phyloP scores from a whole-genome alignment of 495 filamentous ascomycete species.

The Xylaria scruposa region DNA sequence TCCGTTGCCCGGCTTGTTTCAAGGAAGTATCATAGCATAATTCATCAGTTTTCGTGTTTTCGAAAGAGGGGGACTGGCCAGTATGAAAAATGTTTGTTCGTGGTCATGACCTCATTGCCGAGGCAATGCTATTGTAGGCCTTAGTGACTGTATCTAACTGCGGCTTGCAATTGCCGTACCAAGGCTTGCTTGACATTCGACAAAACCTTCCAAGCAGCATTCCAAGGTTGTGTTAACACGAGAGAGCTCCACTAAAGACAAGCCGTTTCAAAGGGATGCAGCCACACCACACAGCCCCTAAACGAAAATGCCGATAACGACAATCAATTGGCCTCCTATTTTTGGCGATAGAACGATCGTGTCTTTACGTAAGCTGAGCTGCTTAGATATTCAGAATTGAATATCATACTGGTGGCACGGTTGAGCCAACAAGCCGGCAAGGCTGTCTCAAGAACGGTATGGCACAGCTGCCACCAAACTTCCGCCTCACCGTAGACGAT shows the following conservation, averaged over 20 bases:
- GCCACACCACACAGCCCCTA: constrained; percentile 7
- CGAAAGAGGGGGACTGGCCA: not conserved
- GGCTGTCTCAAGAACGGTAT: not conserved
- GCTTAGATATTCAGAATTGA: not conserved
- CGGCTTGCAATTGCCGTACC: not conserved
- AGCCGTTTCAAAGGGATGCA: not conserved
- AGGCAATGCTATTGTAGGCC: not conserved
- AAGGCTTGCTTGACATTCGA: not conserved
- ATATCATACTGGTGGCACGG: not conserved
- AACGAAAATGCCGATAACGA: not conserved
- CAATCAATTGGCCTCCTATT: constrained; percentile 4
- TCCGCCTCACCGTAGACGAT: not conserved
- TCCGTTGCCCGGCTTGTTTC: constrained; percentile 14
- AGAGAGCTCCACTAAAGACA: constrained; percentile 1
- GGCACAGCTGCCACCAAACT: not conserved
- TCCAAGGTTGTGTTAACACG: not conserved
- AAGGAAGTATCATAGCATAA: constrained; percentile 9
- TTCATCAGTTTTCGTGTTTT: no score
- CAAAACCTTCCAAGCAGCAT: not conserved
- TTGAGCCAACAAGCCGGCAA: not conserved
- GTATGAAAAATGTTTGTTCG: not conserved
- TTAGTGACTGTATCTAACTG: not conserved
- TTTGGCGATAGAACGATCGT: not conserved
- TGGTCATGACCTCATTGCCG: not conserved
- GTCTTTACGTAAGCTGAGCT: not conserved